phyloP scores from a whole-genome alignment of 176 grass and related monocot species.

The Neostapfia colusana region DNA sequence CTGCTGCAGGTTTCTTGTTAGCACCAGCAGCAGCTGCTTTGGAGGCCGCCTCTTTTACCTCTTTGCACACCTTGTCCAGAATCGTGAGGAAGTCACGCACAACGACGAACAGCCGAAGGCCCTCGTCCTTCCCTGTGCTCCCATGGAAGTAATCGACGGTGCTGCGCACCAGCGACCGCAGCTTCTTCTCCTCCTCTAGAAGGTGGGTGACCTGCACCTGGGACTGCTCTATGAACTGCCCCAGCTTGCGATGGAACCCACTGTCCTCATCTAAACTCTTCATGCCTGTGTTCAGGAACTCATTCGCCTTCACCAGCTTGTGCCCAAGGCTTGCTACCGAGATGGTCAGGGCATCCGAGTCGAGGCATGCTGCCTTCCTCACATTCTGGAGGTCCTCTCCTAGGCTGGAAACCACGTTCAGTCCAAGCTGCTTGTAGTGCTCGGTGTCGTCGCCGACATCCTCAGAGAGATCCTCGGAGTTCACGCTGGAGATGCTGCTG shows the following conservation, averaged over 20 bases:
- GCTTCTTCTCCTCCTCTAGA: conserved; percentile 70
- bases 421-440: conserved; percentile 62
- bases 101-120: conserved; percentile 66
- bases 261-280: conserved; percentile 64
- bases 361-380: conserved; percentile 66
- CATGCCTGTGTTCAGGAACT: conserved; percentile 65
- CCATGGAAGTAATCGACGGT: conserved; percentile 84
- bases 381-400: conserved; percentile 71
- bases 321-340: conserved; percentile 57
- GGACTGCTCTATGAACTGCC: conserved; percentile 54
- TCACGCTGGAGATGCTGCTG: conserved; percentile 47
- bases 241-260: conserved; percentile 59
- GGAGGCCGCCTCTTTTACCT: conserved; percentile 59
- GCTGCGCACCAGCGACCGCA: conserved; percentile 57
- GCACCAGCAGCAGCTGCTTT: conserved; percentile 9
- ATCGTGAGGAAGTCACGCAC: conserved; percentile 77
- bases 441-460: conserved; percentile 47
- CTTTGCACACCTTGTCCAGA: conserved; percentile 79
- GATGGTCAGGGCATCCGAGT: conserved; percentile 63
- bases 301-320: conserved; percentile 61
- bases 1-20: conserved; percentile 37
- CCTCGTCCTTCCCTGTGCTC: conserved; percentile 76
- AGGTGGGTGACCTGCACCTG: conserved; percentile 56
- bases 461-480: conserved; percentile 42
- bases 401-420: conserved; percentile 56